Conservation (phyloP, 2,329 filamentous ascomycete genomes). For the Paecilomyces dactylethromorphus region DNA sequence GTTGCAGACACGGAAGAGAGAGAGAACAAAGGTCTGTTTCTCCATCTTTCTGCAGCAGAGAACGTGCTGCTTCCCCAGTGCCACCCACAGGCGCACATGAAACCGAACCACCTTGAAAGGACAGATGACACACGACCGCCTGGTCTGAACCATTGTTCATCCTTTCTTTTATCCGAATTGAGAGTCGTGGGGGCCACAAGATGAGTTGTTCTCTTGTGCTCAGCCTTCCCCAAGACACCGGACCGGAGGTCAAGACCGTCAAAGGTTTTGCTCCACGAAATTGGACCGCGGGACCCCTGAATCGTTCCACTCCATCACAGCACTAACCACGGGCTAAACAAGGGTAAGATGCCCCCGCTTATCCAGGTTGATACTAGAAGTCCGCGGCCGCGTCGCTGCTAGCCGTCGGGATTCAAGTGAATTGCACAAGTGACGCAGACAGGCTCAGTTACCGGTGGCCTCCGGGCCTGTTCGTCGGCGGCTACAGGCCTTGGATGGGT, state of each 20-base stretch:
- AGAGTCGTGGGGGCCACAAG: not conserved
- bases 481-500: not conserved
- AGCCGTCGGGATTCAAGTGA: not conserved
- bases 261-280: not conserved
- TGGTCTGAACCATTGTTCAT: not conserved
- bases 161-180: not conserved
- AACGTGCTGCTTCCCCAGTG: not conserved
- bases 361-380: not conserved
- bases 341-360: not conserved
- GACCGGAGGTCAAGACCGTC: not conserved
- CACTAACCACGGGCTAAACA: not conserved
- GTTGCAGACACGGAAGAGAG: too few relatives aligned
- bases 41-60: not conserved
- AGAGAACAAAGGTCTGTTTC: not conserved
- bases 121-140: not conserved
- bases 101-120: too few relatives aligned
- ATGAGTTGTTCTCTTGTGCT: not conserved
- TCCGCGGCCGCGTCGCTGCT: not conserved
- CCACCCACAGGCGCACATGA: not conserved
- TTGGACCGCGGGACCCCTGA: not conserved
- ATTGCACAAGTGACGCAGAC: not conserved
- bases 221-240: not conserved
- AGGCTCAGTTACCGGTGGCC: not conserved
- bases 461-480: not conserved
- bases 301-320: not conserved